A percentile compares a stretch with the other conserved stretches of the same genome.
Evolutionary conservation across 1,139 yeast species (phyloP).

Genomic region (Debaryomyces fabryi): DNA sequence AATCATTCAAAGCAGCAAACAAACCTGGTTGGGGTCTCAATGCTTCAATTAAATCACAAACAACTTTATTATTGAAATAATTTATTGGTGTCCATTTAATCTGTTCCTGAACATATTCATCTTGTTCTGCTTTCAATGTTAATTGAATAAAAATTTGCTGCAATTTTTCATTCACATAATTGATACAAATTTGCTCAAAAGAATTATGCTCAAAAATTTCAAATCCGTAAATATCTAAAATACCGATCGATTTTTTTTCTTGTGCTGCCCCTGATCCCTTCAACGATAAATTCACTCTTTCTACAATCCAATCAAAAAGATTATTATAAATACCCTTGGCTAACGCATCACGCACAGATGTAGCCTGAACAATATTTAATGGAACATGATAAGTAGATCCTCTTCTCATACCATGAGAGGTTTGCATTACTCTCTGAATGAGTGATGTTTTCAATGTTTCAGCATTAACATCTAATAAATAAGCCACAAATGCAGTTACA

Average conservation of each 20-base stretch:
- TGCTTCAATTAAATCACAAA: constrained; percentile 94
- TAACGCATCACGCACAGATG: constrained; percentile 91
- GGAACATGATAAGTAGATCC: constrained; percentile 97
- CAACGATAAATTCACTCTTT: constrained; percentile 77
- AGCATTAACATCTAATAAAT: constrained; percentile 79
- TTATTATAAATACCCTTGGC: constrained; percentile 95
- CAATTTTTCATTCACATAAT: constrained; percentile 93
- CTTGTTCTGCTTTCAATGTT: constrained; percentile 96
- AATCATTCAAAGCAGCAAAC: constrained; percentile 95
- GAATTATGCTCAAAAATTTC: constrained; percentile 97
- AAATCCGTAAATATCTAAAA: constrained; percentile 96
- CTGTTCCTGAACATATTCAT: constrained; percentile 92
- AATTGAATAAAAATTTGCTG: constrained; percentile 96
- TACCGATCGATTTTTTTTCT: constrained; percentile 72
- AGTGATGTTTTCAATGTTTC: constrained; percentile 67
- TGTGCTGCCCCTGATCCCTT: constrained; percentile 44
- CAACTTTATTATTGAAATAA: constrained; percentile 94
- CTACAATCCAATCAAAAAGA: constrained; percentile 97
- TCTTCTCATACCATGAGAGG: constrained; percentile 83
- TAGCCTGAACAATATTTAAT: constrained; percentile 86
- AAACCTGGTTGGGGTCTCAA: constrained; percentile 91
- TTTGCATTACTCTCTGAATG: constrained; percentile 83
- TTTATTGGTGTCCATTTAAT: constrained; percentile 98
- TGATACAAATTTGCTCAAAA: constrained; percentile 95
- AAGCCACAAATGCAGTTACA: constrained; percentile 93